phyloP scores from a whole-genome alignment of 345 rosid species.

The Erysimum cheiranthoides region DNA sequence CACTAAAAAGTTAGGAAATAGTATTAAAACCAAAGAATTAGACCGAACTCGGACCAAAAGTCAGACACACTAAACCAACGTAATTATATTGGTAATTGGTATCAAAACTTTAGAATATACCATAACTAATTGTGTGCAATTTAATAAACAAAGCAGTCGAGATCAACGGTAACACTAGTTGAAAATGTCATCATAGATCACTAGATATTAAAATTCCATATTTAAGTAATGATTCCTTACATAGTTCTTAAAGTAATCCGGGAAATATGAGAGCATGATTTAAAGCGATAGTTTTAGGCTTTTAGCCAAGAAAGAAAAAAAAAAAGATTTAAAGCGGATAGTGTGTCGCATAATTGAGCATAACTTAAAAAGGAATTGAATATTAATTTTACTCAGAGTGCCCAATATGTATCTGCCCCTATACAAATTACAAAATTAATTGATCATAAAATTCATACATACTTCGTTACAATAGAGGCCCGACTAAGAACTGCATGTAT shows the following conservation, averaged over 20 bases:
- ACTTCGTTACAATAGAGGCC: background rate
- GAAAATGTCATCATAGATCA: slow-evolving; percentile 38
- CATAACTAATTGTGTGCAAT: background rate
- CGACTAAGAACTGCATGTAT: no score
- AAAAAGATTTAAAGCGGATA: no score
- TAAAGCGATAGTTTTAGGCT: no score
- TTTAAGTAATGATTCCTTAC: slow-evolving; percentile 28
- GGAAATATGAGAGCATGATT: slow-evolving; percentile 28
- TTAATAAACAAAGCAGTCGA: slow-evolving; percentile 31
- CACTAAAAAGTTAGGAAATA: no score
- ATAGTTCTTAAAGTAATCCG: slow-evolving; percentile 32
- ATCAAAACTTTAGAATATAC: background rate
- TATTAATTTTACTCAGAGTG: slow-evolving; percentile 22
- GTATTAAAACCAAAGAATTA: no score
- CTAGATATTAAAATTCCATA: slow-evolving; percentile 14
- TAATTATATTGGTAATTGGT: background rate
- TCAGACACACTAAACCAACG: slow-evolving; percentile 18
- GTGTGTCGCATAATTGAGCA: slow-evolving; percentile 42
- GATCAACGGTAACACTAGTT: slow-evolving; percentile 34
- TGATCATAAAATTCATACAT: background rate
- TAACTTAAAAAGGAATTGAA: slow-evolving; percentile 17
- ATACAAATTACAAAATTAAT: slow-evolving; percentile 12
- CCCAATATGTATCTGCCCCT: slow-evolving; percentile 18
- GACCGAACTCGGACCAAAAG: background rate
- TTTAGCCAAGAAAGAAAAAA: no score